Evolutionary conservation across 148 eudicot species (phyloP).

Genomic region (Spergularia bocconei): DNA sequence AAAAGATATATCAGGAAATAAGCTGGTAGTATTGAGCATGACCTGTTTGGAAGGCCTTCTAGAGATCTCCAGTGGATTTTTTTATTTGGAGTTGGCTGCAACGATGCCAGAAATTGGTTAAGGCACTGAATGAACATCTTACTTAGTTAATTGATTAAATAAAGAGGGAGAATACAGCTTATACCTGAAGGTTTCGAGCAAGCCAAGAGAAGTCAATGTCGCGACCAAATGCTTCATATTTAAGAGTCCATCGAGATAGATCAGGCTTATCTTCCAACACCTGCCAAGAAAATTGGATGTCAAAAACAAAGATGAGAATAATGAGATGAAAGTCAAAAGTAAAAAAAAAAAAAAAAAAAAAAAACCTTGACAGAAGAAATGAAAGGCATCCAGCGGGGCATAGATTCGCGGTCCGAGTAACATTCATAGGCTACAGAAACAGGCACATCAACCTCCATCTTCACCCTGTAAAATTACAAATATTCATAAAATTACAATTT

Average conservation of each 20-base stretch:
- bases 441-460: slow-evolving; percentile 78
- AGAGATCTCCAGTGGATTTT: slow-evolving; percentile 96
- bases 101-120: not conserved
- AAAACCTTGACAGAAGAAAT: slow-evolving; percentile 81
- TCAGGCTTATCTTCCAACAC: slow-evolving; percentile 82
- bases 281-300: slow-evolving; percentile 28
- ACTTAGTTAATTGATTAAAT: not conserved
- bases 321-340: too few relatives aligned
- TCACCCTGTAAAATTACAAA: slow-evolving; percentile 43
- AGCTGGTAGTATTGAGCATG: too few relatives aligned
- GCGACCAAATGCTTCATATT: slow-evolving; percentile 84
- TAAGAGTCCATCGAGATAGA: slow-evolving; percentile 77
- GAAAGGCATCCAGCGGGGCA: slow-evolving; percentile 93
- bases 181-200: slow-evolving; percentile 95
- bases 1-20: too few relatives aligned
- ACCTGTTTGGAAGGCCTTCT: slow-evolving; percentile 94
- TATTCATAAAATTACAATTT: not conserved
- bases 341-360: slow-evolving; percentile 24
- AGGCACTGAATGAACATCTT: not conserved
- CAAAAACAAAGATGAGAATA: too few relatives aligned
- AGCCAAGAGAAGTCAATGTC: slow-evolving; percentile 95
- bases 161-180: not conserved
- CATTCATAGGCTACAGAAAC: slow-evolving; percentile 78
- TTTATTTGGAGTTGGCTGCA: slow-evolving; percentile 89
- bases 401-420: slow-evolving; percentile 85